These are phyloP conservation scores for Parathielavia hyrcaniae DNA, from an alignment of 495 filamentous ascomycete species.

Conservation along the genomic window DNA sequence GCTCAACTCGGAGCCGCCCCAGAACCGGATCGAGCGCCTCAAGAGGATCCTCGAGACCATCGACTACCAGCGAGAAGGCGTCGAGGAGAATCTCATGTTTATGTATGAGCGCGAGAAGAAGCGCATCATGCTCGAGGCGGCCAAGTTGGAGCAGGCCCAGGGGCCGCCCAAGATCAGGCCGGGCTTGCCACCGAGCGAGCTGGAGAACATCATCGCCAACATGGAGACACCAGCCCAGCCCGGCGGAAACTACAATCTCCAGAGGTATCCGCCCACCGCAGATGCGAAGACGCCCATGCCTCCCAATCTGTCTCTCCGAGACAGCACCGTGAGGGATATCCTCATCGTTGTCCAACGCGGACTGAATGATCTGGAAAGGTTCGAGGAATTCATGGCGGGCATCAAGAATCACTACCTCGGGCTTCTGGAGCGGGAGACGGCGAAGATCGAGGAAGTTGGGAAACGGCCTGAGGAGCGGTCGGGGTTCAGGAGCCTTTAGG, in stretches of 20 bases:
- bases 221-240: slow-evolving; percentile 26
- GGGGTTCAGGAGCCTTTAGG: background rate
- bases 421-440: slow-evolving; percentile 25
- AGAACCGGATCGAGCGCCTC: slow-evolving; percentile 31
- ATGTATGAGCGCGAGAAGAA: slow-evolving; percentile 38
- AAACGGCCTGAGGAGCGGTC: slow-evolving; percentile 24
- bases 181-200: slow-evolving; percentile 19
- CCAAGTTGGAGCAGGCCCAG: slow-evolving; percentile 56
- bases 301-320: slow-evolving; percentile 17
- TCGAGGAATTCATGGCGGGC: slow-evolving; percentile 18
- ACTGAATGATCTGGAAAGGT: slow-evolving; percentile 19
- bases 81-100: slow-evolving; percentile 40
- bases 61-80: slow-evolving; percentile 36
- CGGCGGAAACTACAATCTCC: slow-evolving; percentile 25
- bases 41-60: slow-evolving; percentile 35
- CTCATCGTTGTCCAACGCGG: slow-evolving; percentile 21
- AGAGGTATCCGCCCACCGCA: background rate
- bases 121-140: slow-evolving; percentile 43
- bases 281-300: background rate
- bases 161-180: slow-evolving; percentile 26
- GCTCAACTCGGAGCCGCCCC: slow-evolving; percentile 22
- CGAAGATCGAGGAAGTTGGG: slow-evolving; percentile 19
- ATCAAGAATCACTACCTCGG: slow-evolving; percentile 21
- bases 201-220: slow-evolving; percentile 25
- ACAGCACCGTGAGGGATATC: slow-evolving; percentile 22